Conservation (phyloP, 2,329 filamentous ascomycete genomes). For the Cordyceps fumosorosea region DNA sequence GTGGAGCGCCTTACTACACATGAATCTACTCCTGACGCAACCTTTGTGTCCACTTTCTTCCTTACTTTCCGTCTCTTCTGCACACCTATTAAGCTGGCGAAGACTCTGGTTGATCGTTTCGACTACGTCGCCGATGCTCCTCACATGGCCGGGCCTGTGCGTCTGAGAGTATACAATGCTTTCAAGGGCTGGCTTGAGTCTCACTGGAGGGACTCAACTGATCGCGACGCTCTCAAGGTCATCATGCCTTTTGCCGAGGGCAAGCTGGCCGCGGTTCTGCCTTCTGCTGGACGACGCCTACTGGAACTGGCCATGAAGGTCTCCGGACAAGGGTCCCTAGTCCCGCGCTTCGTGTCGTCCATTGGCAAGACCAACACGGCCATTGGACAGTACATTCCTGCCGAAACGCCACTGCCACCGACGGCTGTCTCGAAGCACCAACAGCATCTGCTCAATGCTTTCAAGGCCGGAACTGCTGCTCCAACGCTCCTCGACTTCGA, state of each 20-base stretch:
- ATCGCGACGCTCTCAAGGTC: slow-evolving; percentile 65
- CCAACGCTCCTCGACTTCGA: slow-evolving; percentile 87
- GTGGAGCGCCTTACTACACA: slow-evolving; percentile 93
- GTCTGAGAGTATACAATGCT: slow-evolving; percentile 87
- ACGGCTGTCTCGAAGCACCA: slow-evolving; percentile 71
- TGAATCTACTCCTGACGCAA: slow-evolving; percentile 83
- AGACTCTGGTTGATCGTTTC: slow-evolving; percentile 82
- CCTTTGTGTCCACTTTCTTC: slow-evolving; percentile 92
- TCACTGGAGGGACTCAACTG: slow-evolving; percentile 81
- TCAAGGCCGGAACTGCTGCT: slow-evolving; percentile 62
- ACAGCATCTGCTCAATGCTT: slow-evolving; percentile 61
- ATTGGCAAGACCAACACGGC: slow-evolving; percentile 84
- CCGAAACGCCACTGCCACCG: slow-evolving; percentile 64
- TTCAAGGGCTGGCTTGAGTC: slow-evolving; percentile 97
- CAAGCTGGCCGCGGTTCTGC: slow-evolving; percentile 61
- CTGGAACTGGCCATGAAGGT: slow-evolving; percentile 75
- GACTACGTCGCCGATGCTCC: slow-evolving; percentile 80
- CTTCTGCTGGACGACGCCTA: slow-evolving; percentile 73
- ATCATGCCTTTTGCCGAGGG: slow-evolving; percentile 76
- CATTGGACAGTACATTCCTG: slow-evolving; percentile 60
- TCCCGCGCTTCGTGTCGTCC: slow-evolving; percentile 75
- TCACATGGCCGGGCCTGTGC: slow-evolving; percentile 69
- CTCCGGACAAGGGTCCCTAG: slow-evolving; percentile 63
- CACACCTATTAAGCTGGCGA: slow-evolving; percentile 69
- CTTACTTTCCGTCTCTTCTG: slow-evolving; percentile 94